These are phyloP conservation scores for Colletotrichum sp. DNA, from an alignment of 2,329 filamentous ascomycete genomes.

Conservation along the genomic window DNA sequence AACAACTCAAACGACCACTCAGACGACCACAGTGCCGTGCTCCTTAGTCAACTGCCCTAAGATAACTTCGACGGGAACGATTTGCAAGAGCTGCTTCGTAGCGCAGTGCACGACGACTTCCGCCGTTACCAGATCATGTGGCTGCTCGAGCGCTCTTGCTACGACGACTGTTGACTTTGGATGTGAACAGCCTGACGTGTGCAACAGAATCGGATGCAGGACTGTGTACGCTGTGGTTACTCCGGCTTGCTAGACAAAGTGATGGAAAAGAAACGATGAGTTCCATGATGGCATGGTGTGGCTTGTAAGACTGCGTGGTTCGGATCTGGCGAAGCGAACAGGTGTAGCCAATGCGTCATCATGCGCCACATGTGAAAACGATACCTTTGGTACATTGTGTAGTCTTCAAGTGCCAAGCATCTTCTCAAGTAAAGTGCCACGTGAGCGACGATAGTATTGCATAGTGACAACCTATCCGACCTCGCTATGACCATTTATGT, in stretches of 20 bases:
- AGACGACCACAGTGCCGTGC: neutral
- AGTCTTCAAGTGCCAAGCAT: neutral
- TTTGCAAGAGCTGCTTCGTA: conserved; percentile 37
- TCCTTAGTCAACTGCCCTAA: conserved; percentile 32
- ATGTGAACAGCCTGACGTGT: conserved; percentile 25
- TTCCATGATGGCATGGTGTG: neutral
- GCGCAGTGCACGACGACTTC: conserved; percentile 31
- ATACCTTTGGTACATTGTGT: neutral
- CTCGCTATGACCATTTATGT: neutral
- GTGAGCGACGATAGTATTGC: neutral
- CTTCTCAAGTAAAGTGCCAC: neutral
- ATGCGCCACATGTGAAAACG: neutral
- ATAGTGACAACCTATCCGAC: neutral
- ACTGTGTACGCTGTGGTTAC: conserved; percentile 14
- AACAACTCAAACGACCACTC: neutral
- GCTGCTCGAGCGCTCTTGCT: conserved; percentile 32
- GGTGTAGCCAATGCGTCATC: neutral
- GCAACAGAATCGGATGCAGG: conserved; percentile 13
- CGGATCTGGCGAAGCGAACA: neutral
- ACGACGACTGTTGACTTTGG: conserved; percentile 32
- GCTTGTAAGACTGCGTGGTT: neutral
- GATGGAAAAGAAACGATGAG: neutral
- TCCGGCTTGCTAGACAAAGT: neutral
- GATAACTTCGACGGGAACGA: conserved; percentile 31
- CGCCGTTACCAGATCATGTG: conserved; percentile 35